These are phyloP conservation scores for Stephanodiscus minutulus DNA, from an alignment of 108 stramenopile species.

Conservation along the genomic window DNA sequence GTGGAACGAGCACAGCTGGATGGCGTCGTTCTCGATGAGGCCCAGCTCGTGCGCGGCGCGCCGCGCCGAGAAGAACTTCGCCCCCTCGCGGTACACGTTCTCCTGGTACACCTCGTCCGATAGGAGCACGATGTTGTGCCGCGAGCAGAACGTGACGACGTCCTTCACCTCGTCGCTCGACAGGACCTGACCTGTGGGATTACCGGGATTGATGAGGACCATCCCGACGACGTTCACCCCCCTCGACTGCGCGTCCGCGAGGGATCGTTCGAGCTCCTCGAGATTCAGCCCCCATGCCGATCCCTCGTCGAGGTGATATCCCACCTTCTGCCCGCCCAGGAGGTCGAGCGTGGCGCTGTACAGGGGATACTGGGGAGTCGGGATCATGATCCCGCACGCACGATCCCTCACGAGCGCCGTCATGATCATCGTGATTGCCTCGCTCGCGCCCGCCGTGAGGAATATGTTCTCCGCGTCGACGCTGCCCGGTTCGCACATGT, in stretches of 20 bases:
- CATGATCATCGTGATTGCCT: constrained; percentile 84
- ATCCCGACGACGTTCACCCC: constrained; percentile 77
- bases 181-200: constrained; percentile 95
- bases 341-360: constrained; percentile 91
- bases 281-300: constrained; percentile 81
- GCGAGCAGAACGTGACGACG: constrained; percentile 83
- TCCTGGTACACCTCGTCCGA: constrained; percentile 98
- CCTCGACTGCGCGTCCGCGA: constrained; percentile 69
- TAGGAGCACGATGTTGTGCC: constrained; percentile 83
- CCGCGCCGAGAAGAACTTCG: constrained; percentile 80
- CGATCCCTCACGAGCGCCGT: constrained; percentile 67
- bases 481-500: constrained; percentile 62
- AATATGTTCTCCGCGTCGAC: constrained; percentile 86
- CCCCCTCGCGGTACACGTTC: constrained; percentile 84
- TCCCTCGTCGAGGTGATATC: constrained; percentile 90
- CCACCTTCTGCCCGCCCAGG: constrained; percentile 83
- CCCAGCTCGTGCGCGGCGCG: constrained; percentile 80
- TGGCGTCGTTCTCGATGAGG: constrained; percentile 57
- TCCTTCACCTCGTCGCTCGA: constrained; percentile 71
- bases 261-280: constrained; percentile 68
- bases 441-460: constrained; percentile 93
- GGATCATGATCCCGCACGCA: constrained; percentile 88
- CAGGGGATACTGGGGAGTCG: constrained; percentile 98
- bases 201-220: constrained; percentile 98
- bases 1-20: constrained; percentile 95